Evolutionary conservation across 2,329 filamentous ascomycete species (phyloP).

Genomic region (Aspergillus flavus): DNA sequence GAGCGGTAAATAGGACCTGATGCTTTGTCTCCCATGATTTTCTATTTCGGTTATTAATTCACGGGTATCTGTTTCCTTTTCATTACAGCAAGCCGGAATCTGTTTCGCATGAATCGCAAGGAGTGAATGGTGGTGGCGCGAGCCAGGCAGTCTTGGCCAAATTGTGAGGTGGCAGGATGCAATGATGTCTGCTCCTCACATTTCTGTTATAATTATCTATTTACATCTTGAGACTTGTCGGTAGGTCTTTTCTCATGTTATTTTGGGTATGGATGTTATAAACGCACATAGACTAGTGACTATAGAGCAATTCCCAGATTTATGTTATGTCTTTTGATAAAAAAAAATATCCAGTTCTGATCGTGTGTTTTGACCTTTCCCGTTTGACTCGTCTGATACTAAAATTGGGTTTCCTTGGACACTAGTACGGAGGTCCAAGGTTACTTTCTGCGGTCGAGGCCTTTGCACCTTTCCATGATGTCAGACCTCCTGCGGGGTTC

Average conservation of each 20-base stretch:
- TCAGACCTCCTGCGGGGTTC: constrained; percentile 25
- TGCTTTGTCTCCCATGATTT: constrained; percentile 9
- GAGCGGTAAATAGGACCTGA: constrained; percentile 40
- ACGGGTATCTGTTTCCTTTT: constrained; percentile 15
- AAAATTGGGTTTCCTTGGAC: not conserved
- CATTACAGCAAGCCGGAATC: constrained; percentile 23
- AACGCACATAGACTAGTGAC: constrained; percentile 17
- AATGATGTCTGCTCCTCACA: not conserved
- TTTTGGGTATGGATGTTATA: constrained; percentile 9
- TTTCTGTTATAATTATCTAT: constrained; percentile 12
- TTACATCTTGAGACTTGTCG: constrained; percentile 9
- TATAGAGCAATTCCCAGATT: constrained; percentile 14
- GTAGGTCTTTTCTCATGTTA: constrained; percentile 11
- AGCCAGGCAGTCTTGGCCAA: constrained; percentile 18
- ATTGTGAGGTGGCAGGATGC: constrained; percentile 8
- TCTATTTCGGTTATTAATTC: constrained; percentile 23
- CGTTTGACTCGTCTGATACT: not conserved
- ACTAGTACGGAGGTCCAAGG: constrained; percentile 10
- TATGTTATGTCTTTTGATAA: not conserved
- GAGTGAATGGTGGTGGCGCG: constrained; percentile 15
- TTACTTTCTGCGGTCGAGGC: constrained; percentile 1
- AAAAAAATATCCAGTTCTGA: not conserved
- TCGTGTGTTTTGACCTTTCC: too few relatives aligned
- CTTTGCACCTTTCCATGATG: constrained; percentile 16
- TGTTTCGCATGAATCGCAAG: constrained; percentile 10